Evolutionary conservation across 768 basidiomycete species (phyloP), one percentile per base, ranked within the genome.

Genomic region (Cyclocybe aegerita): DNA sequence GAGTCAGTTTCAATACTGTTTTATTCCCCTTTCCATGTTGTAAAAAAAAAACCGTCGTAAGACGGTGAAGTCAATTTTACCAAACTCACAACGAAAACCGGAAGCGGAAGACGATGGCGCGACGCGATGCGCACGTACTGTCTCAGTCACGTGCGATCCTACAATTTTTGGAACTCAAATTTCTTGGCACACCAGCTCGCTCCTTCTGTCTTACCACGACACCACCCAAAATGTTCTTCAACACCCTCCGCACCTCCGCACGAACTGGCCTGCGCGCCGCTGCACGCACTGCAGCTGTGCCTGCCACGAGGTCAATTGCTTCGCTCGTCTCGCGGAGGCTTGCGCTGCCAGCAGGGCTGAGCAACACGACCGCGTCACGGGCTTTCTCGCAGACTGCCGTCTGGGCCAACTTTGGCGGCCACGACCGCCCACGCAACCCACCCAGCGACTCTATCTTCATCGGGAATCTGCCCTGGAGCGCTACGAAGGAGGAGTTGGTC

Each of bases 401-500:
- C 39, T 9, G 43, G 39, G 15, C 23, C 36, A 41, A 29, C 33
- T 15, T 36, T 23, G 23, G 23, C 23, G 23, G 23, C 23, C 23
- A 17, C 43, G 39, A 45, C 4, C 32, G 39, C 23, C 37, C 36
- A 6, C 40, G 32, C 15, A 59, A 52, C 50, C 46, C 63, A 12
- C 76, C 78, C 5, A 65, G 62, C n/a, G 64, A 64, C 8, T 68
- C 66, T 2, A 57, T 83, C 43, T 83, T 65, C 39, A 55, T 81
- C 31, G 77, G 72, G 7, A 84, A 83, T 54, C n/a, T 84, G n/a
- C 79, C 81, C 43, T 88, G 67, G 61, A 66, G 58, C 12, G 57
- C 66, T 35, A 72, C 69, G 1, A 74, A 71, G 52, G 63, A 61
- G 15, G 70, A 80, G 39, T 42, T 84, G 9, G 49, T 63, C 36